Percentiles rank a stretch among this genome's conserved stretches.
Conservation (phyloP, 2,329 filamentous ascomycete genomes). For the Fusarium graminum region DNA sequence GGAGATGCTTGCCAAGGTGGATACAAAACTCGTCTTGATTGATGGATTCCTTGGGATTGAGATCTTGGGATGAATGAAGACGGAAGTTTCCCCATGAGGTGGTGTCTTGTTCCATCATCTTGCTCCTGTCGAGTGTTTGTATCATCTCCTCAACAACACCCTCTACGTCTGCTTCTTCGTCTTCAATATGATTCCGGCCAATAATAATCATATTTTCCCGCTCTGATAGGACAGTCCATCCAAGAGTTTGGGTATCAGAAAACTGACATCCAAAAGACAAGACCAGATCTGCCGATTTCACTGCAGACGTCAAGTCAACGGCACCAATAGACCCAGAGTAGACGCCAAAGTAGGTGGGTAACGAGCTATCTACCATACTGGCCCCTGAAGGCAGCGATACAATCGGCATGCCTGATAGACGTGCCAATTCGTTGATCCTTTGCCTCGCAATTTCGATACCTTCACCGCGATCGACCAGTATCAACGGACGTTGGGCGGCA, state of each 20-base stretch:
- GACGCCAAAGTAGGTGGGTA: conserved; percentile 21
- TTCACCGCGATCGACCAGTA: background rate
- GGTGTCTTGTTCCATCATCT: background rate
- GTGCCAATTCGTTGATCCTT: background rate
- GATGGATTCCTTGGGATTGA: background rate
- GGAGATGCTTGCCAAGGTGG: background rate
- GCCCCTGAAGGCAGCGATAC: background rate
- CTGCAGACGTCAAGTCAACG: background rate
- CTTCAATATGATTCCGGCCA: background rate
- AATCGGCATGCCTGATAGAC: background rate
- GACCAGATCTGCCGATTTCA: conserved; percentile 15
- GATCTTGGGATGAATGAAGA: background rate
- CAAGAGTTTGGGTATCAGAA: conserved; percentile 32
- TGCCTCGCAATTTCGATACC: background rate
- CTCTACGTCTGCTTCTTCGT: background rate
- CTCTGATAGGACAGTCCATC: conserved; percentile 6
- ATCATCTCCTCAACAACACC: background rate
- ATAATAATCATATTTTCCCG: background rate
- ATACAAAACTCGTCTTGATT: conserved; percentile 21
- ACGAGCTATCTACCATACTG: conserved; percentile 9
- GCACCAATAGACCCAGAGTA: conserved; percentile 2
- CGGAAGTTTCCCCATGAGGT: conserved; percentile 12
- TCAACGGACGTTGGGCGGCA: background rate
- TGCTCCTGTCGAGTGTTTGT: rapidly evolving
- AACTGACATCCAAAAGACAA: conserved; percentile 25